Base-by-base conservation (phyloP, 805 yeast species). In the Tetrapisispora taiwanensis region DNA sequence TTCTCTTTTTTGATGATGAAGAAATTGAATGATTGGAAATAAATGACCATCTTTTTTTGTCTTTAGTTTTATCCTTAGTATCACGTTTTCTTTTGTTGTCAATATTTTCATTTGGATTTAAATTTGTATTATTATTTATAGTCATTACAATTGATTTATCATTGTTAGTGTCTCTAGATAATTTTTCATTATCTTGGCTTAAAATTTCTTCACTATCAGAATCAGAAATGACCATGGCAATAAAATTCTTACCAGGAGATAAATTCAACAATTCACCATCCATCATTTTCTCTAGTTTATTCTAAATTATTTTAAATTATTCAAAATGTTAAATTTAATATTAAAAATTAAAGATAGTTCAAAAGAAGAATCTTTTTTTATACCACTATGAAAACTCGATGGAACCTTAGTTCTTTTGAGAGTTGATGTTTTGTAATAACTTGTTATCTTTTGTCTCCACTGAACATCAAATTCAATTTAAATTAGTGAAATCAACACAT, bases 141-240 rank as follows among this genome's bases (percentile, higher is more conserved):
- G 34, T 36, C 30, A 22, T 22, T 14, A n/a, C 19, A n/a, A 22
- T 26, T 8, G 15, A 20, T 28, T 28, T 28, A 7, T 28, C 30
- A 13, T 28, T 28, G 30, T 15, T 8, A n/a, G 6, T 31, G 7
- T 31, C 19, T 31, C 19, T n/a, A 10, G 19, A 5, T 31, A 15
- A n/a, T 31, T 31, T 31, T n/a, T 36, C 39, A 24, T 36, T 7
- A 5, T 26, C 30, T n/a, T 22, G 30, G 20, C 30, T 36, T 7
- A n/a, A 15, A 4, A 24, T 27, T 28, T 50, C 50, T 38, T 53
- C 60, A 38, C 59, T 63, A 15, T 57, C 63, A 26, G 59, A 44
- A 45, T 58, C 64, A 9, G 64, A 56, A 6, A 60, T 59, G 17
- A 54, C 63, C 31, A 62, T 44, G 1, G 66, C 64, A 33, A 62